These are phyloP conservation scores for Pittosporum tobira DNA, from an alignment of 129 eudicot species.

Conservation along the genomic window DNA sequence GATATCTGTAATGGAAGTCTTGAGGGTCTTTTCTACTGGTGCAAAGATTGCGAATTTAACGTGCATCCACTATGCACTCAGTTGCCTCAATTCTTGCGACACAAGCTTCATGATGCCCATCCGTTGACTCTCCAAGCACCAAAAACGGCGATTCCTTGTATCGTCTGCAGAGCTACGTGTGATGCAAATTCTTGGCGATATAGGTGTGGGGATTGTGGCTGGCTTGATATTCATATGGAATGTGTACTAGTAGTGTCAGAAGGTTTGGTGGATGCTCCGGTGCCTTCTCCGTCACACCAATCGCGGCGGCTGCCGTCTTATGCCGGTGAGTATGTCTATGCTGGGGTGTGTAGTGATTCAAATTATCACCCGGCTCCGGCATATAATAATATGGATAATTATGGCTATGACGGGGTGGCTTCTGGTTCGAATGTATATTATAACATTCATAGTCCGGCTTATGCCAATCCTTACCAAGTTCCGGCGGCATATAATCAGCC, in stretches of 20 bases:
- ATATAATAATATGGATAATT: no score
- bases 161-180: constrained; percentile 7
- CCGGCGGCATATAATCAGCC: background rate
- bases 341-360: no score
- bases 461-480: no score
- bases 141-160: background rate
- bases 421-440: no score
- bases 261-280: background rate
- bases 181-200: constrained; percentile 19
- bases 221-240: constrained; percentile 13
- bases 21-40: constrained; percentile 22
- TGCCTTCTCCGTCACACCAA: background rate
- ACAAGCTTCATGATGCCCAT: constrained; percentile 15
- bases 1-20: constrained; percentile 13
- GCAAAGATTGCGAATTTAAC: constrained; percentile 29
- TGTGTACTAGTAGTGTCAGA: constrained; percentile 7
- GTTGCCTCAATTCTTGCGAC: constrained; percentile 19
- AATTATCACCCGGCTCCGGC: no score
- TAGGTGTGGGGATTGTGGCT: constrained; percentile 10
- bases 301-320: background rate
- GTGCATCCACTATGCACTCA: constrained; percentile 30
- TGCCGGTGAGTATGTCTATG: background rate
- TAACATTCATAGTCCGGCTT: background rate
- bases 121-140: constrained; percentile 4
- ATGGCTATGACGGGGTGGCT: no score